phyloP scores from a whole-genome alignment of 352 stramenopile genomes.

The Hyaloperonospora brassicae region DNA sequence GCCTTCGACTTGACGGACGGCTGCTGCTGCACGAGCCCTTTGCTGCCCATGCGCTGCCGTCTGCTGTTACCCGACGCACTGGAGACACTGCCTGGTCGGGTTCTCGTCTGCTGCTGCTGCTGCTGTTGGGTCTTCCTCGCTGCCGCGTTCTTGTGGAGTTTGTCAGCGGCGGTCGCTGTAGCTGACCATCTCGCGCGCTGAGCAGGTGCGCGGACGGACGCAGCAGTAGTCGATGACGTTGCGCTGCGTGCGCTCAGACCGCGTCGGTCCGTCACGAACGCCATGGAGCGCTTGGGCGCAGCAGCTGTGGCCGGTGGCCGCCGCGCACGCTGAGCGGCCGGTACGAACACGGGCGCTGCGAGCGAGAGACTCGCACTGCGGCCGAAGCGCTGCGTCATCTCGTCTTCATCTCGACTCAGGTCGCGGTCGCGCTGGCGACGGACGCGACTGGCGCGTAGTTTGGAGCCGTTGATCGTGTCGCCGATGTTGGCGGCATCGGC shows the following conservation, averaged over 20 bases:
- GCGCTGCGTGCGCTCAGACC: neutral
- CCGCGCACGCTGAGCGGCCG: slow-evolving; percentile 11
- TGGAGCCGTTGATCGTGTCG: slow-evolving; percentile 27
- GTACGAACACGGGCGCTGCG: slow-evolving; percentile 52
- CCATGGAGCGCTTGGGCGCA: slow-evolving; percentile 31
- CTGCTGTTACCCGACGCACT: slow-evolving; percentile 28
- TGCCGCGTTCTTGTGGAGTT: slow-evolving; percentile 22
- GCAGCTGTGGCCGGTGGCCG: slow-evolving; percentile 10
- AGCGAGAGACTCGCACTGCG: slow-evolving; percentile 25
- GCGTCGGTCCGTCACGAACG: slow-evolving; percentile 43
- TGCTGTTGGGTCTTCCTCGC: slow-evolving; percentile 14
- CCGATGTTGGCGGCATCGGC: slow-evolving; percentile 1
- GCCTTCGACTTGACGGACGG: slow-evolving; percentile 11
- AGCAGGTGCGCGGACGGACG: neutral
- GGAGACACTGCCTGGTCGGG: slow-evolving; percentile 2
- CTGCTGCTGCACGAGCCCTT: slow-evolving; percentile 15
- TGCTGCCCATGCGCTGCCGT: slow-evolving; percentile 45
- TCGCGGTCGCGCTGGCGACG: slow-evolving; percentile 45
- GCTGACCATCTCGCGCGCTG: slow-evolving; percentile 12
- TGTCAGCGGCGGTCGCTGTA: slow-evolving; percentile 9
- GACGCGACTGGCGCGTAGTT: slow-evolving; percentile 51
- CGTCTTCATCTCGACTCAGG: slow-evolving; percentile 46
- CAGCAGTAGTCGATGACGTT: neutral
- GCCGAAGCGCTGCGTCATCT: slow-evolving; percentile 60
- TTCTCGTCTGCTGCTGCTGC: slow-evolving; percentile 5